These are phyloP conservation scores for Pestalotiopsis sp. DNA, from an alignment of 2,329 filamentous ascomycete species.

Conservation along the genomic window DNA sequence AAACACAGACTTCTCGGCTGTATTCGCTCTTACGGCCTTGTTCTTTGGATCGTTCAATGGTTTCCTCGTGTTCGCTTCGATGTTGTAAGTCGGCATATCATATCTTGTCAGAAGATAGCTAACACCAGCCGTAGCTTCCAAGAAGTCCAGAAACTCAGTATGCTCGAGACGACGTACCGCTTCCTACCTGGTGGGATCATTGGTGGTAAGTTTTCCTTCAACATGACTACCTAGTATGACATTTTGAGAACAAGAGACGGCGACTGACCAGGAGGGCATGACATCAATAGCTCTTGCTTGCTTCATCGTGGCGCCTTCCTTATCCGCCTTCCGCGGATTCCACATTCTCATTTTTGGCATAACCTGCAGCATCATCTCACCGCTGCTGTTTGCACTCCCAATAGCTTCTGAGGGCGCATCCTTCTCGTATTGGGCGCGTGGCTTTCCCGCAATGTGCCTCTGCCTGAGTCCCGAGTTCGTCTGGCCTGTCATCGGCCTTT, in stretches of 20 bases:
- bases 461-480: not conserved
- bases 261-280: not conserved
- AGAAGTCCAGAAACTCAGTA: not conserved
- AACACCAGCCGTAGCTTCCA: not conserved
- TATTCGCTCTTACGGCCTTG: not conserved
- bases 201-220: not conserved
- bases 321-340: not conserved
- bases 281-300: not conserved
- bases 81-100: not conserved
- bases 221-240: not conserved
- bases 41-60: slow-evolving; percentile 3
- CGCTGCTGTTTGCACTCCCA: not conserved
- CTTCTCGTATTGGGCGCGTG: not conserved
- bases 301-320: not conserved
- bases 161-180: not conserved
- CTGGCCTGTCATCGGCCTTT: not conserved
- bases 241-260: not conserved
- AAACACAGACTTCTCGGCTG: not conserved
- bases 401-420: not conserved
- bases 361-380: not conserved
- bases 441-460: not conserved
- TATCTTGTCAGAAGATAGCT: not conserved
- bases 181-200: not conserved
- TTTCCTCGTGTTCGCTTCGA: not conserved
- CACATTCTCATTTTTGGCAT: not conserved